Base-by-base conservation (phyloP, 139 green algal genomes). In the Chlamydomonas applanata region DNA sequence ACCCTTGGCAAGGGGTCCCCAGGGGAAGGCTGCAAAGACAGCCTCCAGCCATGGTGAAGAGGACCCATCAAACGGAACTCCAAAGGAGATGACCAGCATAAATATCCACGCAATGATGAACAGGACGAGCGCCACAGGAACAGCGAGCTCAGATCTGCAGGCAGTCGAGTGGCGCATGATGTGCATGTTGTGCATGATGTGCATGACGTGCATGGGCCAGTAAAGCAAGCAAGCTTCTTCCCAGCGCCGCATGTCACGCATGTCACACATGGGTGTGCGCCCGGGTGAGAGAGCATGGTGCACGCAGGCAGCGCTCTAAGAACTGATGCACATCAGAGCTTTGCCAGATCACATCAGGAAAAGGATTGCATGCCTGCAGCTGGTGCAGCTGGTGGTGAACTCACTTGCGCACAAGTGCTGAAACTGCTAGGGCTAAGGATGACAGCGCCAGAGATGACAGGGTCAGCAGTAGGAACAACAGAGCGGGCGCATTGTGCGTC, bases 1-100 rank as follows among this genome's bases (percentile, higher is more conserved):
- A 1, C 87, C 89, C 76, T 97, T 95, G 25, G 73, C 82, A n/a
- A 97, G 83, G 68, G 95, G 71, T 25, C 69, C 84, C 83, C 87
- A 95, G 22, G 94, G 91, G 27, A 97, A 85, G 30, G 86, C 54
- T 3, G 67, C 53, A 57, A 96, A 94, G 4, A 92, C 2, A 1
- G 36, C 70, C 32, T 63, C 62, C 56, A 72, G 57, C 33, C 36
- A 63, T 27, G 0, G 2, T 22, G 69, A 29, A 20, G 35, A 54
- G 19, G 49, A 35, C 3, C 32, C 33, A 9, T 59, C 75, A 66
- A 71, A 85, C 29, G 74, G 74, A 59, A 85, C 79, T 45, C 79
- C 74, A 35, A 85, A 77, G 45, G 66, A 76, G 56, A 85, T 69
- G 53, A 85, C 79, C 45, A 85, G 75, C 74, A 81, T 76, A 40